These are phyloP conservation scores for Shiraia sp. DNA, from an alignment of 2,329 filamentous ascomycete species.

Conservation along the genomic window DNA sequence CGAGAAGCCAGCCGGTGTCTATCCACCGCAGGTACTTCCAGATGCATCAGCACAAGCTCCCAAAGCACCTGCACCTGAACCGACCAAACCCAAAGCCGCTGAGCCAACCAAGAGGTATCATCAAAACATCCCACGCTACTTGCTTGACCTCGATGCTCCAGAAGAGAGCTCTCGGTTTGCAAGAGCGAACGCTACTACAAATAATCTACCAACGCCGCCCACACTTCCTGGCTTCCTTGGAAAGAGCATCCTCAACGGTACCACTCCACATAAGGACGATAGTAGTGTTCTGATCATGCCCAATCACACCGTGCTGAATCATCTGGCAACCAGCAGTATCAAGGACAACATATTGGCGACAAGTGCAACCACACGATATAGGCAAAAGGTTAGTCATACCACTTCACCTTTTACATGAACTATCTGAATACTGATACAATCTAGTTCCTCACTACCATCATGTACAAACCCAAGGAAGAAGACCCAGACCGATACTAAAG, in stretches of 20 bases:
- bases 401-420: not conserved
- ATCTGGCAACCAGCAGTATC: constrained; percentile 96
- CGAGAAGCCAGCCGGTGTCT: constrained; percentile 27
- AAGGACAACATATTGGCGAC: constrained; percentile 95
- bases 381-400: constrained; percentile 72
- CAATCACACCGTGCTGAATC: constrained; percentile 95
- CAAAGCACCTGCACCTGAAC: constrained; percentile 28
- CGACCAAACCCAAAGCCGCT: constrained; percentile 30
- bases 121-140: constrained; percentile 76
- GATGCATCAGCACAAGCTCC: constrained; percentile 44
- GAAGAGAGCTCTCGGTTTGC: constrained; percentile 77
- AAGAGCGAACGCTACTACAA: constrained; percentile 73
- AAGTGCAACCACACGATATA: constrained; percentile 96
- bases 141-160: constrained; percentile 82
- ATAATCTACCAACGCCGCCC: constrained; percentile 81
- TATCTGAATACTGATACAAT: constrained; percentile 10
- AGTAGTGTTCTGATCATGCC: constrained; percentile 96
- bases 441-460: constrained; percentile 94
- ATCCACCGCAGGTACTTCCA: constrained; percentile 46
- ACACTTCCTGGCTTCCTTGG: constrained; percentile 86
- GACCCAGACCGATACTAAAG: constrained; percentile 3
- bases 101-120: constrained; percentile 63
- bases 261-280: constrained; percentile 93
- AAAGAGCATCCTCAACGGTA: constrained; percentile 92
- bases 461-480: constrained; percentile 84